Evolutionary conservation across 164 flowering plant genomes (phyloP).

Genomic region (Nelumbo lutea): DNA sequence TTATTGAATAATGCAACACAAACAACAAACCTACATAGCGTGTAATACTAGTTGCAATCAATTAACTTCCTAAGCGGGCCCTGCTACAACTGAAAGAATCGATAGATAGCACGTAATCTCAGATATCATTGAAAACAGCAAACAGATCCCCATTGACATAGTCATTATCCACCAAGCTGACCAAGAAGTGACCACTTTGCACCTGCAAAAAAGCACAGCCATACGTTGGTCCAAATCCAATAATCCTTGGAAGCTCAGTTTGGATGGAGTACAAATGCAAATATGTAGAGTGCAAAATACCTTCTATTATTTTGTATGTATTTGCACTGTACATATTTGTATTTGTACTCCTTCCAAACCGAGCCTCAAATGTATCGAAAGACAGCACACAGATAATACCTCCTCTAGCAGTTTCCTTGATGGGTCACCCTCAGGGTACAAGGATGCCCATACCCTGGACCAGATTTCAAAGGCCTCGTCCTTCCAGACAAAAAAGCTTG

Average conservation of each 20-base stretch:
- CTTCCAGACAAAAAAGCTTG: slow-evolving; percentile 88
- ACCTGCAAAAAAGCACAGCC: slow-evolving; percentile 40
- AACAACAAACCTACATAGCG: too few relatives aligned
- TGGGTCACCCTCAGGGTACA: slow-evolving; percentile 68
- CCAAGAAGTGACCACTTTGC: slow-evolving; percentile 65
- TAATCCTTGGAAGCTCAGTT: not conserved
- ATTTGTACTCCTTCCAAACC: not conserved
- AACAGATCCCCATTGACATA: slow-evolving; percentile 71
- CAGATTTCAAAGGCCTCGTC: slow-evolving; percentile 95
- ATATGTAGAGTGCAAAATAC: too few relatives aligned
- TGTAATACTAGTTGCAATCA: too few relatives aligned
- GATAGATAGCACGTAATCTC: slow-evolving; percentile 5
- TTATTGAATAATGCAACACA: too few relatives aligned
- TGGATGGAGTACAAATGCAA: too few relatives aligned
- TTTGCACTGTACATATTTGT: too few relatives aligned
- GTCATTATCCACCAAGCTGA: slow-evolving; percentile 89
- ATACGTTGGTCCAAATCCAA: not conserved
- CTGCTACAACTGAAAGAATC: too few relatives aligned
- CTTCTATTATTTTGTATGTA: too few relatives aligned
- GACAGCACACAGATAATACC: slow-evolving; percentile 28
- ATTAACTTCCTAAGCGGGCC: not conserved
- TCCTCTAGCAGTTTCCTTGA: slow-evolving; percentile 64
- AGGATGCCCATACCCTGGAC: slow-evolving; percentile 69
- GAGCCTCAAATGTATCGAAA: not conserved
- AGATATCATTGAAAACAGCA: slow-evolving; percentile 57